Evolutionary conservation across 1,284 basidiomycete genomes (phyloP).

Genomic region (Heterobasidion annosum): DNA sequence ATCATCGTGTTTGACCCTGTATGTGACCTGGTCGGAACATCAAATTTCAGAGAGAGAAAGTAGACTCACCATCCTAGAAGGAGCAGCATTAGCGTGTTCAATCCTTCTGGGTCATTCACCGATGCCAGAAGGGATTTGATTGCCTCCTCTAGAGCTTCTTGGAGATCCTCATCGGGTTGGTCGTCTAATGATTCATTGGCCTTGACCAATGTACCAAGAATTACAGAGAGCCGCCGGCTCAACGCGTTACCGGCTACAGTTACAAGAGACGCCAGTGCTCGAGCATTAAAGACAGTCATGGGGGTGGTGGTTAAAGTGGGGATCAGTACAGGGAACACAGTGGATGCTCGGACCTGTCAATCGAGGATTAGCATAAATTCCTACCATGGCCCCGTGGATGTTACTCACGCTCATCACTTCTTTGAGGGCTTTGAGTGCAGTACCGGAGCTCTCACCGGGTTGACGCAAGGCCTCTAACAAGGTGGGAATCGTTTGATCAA

Average conservation of each 20-base stretch:
- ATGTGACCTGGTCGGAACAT: constrained; percentile 3
- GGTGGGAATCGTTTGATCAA: constrained; percentile 96
- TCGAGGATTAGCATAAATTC: not conserved
- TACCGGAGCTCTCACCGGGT: constrained; percentile 86
- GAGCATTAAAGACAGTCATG: constrained; percentile 95
- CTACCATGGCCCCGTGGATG: not conserved
- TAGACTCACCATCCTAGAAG: constrained; percentile 77
- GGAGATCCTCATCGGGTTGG: constrained; percentile 62
- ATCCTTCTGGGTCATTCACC: constrained; percentile 75
- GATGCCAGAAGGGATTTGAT: constrained; percentile 67
- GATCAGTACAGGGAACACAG: constrained; percentile 97
- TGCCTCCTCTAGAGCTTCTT: constrained; percentile 69
- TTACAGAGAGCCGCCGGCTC: constrained; percentile 72
- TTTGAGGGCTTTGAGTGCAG: constrained; percentile 87
- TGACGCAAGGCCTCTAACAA: constrained; percentile 88
- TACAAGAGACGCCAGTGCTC: constrained; percentile 84
- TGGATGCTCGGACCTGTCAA: constrained; percentile 74
- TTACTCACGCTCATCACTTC: constrained; percentile 87
- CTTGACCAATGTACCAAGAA: constrained; percentile 71
- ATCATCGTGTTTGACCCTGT: constrained; percentile 71
- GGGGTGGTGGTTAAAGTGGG: constrained; percentile 88
- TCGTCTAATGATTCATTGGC: constrained; percentile 51
- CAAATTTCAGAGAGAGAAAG: not conserved
- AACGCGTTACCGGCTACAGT: constrained; percentile 89
- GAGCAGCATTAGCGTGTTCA: constrained; percentile 83